A percentile compares a stretch with the other conserved stretches of the same genome.
phyloP scores from a whole-genome alignment of 768 basidiomycete species.

The Hortiboletus flavorubellus region DNA sequence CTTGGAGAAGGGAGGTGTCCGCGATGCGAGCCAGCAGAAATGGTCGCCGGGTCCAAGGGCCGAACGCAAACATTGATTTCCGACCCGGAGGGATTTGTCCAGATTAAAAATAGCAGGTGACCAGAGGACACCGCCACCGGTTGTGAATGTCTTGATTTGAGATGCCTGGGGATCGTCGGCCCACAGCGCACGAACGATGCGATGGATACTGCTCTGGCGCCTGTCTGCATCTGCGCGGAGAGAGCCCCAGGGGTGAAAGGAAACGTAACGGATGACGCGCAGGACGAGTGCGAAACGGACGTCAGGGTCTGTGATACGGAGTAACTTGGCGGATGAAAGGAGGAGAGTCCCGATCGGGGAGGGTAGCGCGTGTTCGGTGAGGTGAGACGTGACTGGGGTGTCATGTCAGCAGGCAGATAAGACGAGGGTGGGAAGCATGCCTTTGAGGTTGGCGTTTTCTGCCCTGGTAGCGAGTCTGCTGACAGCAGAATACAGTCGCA shows the following conservation, averaged over 20 bases:
- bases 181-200: conserved; percentile 52
- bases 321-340: conserved; percentile 37
- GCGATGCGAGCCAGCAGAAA: conserved; percentile 60
- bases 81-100: conserved; percentile 17
- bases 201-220: conserved; percentile 40
- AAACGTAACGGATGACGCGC: conserved; percentile 65
- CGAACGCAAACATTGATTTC: conserved; percentile 14
- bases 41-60: conserved; percentile 19
- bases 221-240: conserved; percentile 58
- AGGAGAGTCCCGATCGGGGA: conserved; percentile 52
- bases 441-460: conserved; percentile 44
- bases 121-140: conserved; percentile 66
- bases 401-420: background rate
- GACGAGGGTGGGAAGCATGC: conserved; percentile 24
- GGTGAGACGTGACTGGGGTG: conserved; percentile 40
- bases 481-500: conserved; percentile 39
- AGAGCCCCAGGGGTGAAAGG: conserved; percentile 76
- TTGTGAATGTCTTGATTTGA: conserved; percentile 39
- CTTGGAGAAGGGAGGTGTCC: conserved; percentile 47
- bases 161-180: conserved; percentile 26
- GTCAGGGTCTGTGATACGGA: conserved; percentile 31
- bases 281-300: conserved; percentile 43
- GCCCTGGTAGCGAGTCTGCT: conserved; percentile 34
- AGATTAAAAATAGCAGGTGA: conserved; percentile 43
- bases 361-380: conserved; percentile 35